Conservation (phyloP, 805 yeast genomes). For the Candida khao-thaluensis region DNA sequence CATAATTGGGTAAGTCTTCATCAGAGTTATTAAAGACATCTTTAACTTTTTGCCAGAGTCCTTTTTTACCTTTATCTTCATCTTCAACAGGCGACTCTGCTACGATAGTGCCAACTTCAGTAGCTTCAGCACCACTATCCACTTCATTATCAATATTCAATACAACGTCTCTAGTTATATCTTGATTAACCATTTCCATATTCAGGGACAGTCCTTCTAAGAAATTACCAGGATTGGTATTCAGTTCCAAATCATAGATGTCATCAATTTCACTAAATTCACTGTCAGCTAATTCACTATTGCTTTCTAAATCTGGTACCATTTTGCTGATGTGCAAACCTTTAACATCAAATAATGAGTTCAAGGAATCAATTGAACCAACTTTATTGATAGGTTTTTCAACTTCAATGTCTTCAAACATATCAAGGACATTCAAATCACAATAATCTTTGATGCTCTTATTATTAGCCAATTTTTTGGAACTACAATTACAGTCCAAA, state of each 20-base stretch:
- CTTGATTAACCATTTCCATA: not conserved
- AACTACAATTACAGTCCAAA: slow-evolving; percentile 62
- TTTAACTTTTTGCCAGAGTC: slow-evolving; percentile 45
- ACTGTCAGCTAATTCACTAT: slow-evolving; percentile 36
- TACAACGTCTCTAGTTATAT: slow-evolving; percentile 1
- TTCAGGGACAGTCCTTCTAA: not conserved
- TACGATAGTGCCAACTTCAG: slow-evolving; percentile 11
- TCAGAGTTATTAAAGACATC: slow-evolving; percentile 37
- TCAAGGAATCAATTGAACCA: slow-evolving; percentile 38
- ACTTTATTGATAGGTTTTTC: slow-evolving; percentile 28
- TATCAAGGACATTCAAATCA: slow-evolving; percentile 45
- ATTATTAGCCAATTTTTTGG: slow-evolving; percentile 53
- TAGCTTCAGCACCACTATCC: slow-evolving; percentile 16
- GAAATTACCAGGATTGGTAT: slow-evolving; percentile 3
- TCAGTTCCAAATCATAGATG: slow-evolving; percentile 15
- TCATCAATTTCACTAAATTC: slow-evolving; percentile 23
- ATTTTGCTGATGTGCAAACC: slow-evolving; percentile 43
- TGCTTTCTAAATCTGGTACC: slow-evolving; percentile 24
- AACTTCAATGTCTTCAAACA: slow-evolving; percentile 27
- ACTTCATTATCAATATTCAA: slow-evolving; percentile 16
- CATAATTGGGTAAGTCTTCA: slow-evolving; percentile 61
- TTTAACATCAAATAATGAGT: slow-evolving; percentile 39
- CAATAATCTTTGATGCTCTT: slow-evolving; percentile 40
- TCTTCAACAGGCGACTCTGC: slow-evolving; percentile 12
- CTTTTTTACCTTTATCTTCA: slow-evolving; percentile 13